Evolutionary conservation across 2,329 filamentous ascomycete species (phyloP), one percentile per base, ranked within the genome.

Genomic region (Hyphodiscus sp.): DNA sequence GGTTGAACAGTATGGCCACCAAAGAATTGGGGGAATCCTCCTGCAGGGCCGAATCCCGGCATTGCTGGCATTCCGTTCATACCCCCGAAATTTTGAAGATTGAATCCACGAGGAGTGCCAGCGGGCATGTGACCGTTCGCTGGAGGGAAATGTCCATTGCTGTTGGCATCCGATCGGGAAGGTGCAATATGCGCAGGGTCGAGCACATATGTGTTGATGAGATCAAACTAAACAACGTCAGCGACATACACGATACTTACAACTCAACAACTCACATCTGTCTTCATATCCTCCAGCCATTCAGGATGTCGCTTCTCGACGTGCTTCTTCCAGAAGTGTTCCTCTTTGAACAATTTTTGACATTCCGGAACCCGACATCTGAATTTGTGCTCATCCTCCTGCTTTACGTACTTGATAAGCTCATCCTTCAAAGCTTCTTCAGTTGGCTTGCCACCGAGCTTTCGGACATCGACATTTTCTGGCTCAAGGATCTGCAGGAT

Each of bases 301-400:
- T 97, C 92, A 0, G 81, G 70, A 69, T 99, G 94, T 54, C 95
- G 85, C 74, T 99, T 99, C 72, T 97, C 92, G 16, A 97, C 86
- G 65, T 99, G 94, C 76, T 99, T 99, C 66, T 85, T 86, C 92
- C 95, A 99, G 69, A 99, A 99, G 63, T 92, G 84, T 44, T 95
- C 87, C 54, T 94, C 94, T 71, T 97, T 97, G 79, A 99, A 99
- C 8, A 99, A 76, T 72, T 99, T 99, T 11, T 87, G 87, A 71
- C 94, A 99, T 41, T 96, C 91, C 1, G 92, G 92, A 3, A 95
- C 91, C 70, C 94, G 95, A 79, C 94, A 99, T 56, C 95, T 84
- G 78, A 86, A 99, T 69, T 97, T 97, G 65, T 92, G 86, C 70
- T 96, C 91, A 63, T 99, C 95, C 70, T 99, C 94, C 71, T 97